A percentile compares a stretch with the other conserved stretches of the same genome.
Evolutionary conservation across 169 alveolate genomes (phyloP).

Genomic region (Cryptosporidium felis): DNA sequence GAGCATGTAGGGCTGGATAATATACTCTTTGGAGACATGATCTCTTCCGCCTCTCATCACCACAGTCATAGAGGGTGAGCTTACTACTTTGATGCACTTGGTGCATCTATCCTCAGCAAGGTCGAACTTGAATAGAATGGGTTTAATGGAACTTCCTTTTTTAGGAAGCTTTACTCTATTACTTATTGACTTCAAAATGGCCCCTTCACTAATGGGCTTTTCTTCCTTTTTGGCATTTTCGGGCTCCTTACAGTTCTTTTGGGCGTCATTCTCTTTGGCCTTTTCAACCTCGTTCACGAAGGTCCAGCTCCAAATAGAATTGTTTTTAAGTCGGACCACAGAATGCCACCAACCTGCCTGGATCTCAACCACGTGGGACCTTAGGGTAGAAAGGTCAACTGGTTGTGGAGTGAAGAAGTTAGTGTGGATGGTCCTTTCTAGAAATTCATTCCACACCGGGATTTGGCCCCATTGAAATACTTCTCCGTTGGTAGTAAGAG

Average conservation of each 20-base stretch:
- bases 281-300: not conserved
- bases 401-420: constrained; percentile 30
- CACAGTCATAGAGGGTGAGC: constrained; percentile 60
- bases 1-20: constrained; percentile 35
- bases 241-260: no score
- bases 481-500: constrained; percentile 47
- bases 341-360: constrained; percentile 72
- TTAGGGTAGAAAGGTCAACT: not conserved
- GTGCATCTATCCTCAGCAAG: constrained; percentile 68
- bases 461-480: constrained; percentile 71
- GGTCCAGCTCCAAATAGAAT: constrained; percentile 51
- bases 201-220: not conserved
- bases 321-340: constrained; percentile 31
- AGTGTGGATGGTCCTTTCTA: constrained; percentile 4
- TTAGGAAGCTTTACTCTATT: constrained; percentile 6
- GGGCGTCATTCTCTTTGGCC: not conserved
- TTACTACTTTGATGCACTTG: constrained; percentile 30
- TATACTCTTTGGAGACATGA: constrained; percentile 5
- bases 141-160: not conserved
- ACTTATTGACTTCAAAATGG: not conserved
- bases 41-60: constrained; percentile 60
- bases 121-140: constrained; percentile 38
- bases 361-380: constrained; percentile 34
- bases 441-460: constrained; percentile 34
- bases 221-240: no score